Base-by-base conservation (phyloP, 139 green algal genomes). In the Chlamydomonas incerta region DNA sequence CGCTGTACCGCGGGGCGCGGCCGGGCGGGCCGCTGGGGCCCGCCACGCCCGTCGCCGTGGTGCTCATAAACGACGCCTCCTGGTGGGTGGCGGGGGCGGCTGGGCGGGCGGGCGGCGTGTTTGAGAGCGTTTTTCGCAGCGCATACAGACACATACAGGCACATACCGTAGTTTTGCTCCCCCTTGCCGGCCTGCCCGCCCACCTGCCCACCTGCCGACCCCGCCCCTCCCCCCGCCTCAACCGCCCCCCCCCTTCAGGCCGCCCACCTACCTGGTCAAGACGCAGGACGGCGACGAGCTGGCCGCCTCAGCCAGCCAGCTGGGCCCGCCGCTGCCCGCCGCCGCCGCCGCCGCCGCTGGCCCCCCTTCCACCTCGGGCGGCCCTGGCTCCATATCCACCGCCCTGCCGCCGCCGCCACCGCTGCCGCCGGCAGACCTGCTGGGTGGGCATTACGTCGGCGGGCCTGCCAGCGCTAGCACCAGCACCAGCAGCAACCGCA, bases 191-290 rank as follows among this genome's bases (percentile, higher is more conserved):
- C n/a, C n/a, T n/a, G n/a, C n/a, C n/a, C n/a, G n/a, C n/a, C n/a
- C n/a, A n/a, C n/a, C n/a, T n/a, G n/a, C n/a, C n/a, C n/a, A n/a
- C n/a, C n/a, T n/a, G n/a, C n/a, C n/a, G n/a, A 50, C 41, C 41
- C 41, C 41, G 41, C 8, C 41, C 8, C 41, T 35, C 34, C 37
- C 26, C 23, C 50, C 52, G n/a, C 33, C 0, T 26, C 66, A 18
- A 31, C 72, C 55, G 33, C 55, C 79, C 83, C 3, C 82, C 74
- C 31, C 80, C 41, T 50, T 24, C 85, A 92, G 82, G 90, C 92
- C 74, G 18, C 90, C 90, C 57, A 74, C 72, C 41, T 93, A 89
- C 73, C 58, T 88, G 21, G 37, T 93, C 3, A 68, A 69, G 35
- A 72, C 87, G 28, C 55, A 34, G 2, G 84, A 87, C 21, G 88